Conservation (phyloP, 805 yeast species). For the Metschnikowia bowlesiae region DNA sequence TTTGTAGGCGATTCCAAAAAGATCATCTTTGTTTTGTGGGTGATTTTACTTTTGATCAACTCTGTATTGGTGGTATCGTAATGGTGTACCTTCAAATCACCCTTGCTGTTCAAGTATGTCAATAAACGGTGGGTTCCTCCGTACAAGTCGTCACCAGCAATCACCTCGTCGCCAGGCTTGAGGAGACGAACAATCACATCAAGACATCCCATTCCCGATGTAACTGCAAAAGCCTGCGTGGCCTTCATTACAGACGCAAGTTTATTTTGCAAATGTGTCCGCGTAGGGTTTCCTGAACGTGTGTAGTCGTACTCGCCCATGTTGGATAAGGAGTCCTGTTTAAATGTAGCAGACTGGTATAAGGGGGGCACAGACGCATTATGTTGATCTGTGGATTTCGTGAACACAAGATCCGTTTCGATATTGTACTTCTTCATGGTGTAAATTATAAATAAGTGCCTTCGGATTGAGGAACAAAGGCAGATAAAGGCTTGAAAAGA, state of each 20-base stretch:
- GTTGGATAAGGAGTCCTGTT: conserved; percentile 64
- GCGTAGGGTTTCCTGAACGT: conserved; percentile 90
- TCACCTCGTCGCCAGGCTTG: conserved; percentile 80
- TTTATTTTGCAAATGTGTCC: conserved; percentile 75
- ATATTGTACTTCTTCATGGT: conserved; percentile 37
- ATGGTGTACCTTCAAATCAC: conserved; percentile 64
- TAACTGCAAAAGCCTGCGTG: conserved; percentile 71
- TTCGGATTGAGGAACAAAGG: neutral
- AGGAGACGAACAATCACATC: conserved; percentile 78
- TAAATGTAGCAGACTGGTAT: conserved; percentile 93
- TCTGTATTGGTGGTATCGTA: conserved; percentile 76
- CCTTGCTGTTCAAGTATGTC: conserved; percentile 61
- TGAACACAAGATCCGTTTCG: conserved; percentile 67
- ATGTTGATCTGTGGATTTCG: conserved; percentile 61
- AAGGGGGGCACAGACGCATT: conserved; percentile 83
- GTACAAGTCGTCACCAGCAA: conserved; percentile 92
- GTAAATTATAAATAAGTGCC: neutral
- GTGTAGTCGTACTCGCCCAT: conserved; percentile 77
- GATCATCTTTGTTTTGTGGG: conserved; percentile 62
- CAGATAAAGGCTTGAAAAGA: neutral
- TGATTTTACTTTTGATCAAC: conserved; percentile 53
- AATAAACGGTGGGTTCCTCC: conserved; percentile 91
- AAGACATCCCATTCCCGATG: conserved; percentile 89
- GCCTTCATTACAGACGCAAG: conserved; percentile 76
- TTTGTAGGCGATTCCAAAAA: conserved; percentile 91